These are phyloP conservation scores for Ananas comosus DNA, from an alignment of 176 grass and related monocot genomes.

Conservation along the genomic window DNA sequence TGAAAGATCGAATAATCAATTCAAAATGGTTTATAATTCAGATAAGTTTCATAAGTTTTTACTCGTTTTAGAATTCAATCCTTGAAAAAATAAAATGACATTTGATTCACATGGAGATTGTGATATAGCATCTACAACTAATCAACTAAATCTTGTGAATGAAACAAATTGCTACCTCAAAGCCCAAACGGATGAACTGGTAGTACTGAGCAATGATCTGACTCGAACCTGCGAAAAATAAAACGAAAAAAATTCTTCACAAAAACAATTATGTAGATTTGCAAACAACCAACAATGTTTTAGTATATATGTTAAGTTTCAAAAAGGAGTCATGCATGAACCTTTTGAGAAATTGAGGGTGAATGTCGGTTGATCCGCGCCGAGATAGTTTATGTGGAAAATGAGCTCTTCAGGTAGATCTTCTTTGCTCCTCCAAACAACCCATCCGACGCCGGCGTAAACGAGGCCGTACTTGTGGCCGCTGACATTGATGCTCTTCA, in stretches of 20 bases:
- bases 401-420: slow-evolving; percentile 75
- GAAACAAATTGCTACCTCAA: slow-evolving; percentile 28
- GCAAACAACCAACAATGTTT: too few species aligned
- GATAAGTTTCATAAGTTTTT: neutral
- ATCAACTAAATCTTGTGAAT: too few species aligned
- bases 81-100: neutral
- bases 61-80: neutral
- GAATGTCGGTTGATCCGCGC: too few species aligned
- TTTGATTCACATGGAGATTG: neutral
- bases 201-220: slow-evolving; percentile 84
- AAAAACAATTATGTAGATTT: too few species aligned
- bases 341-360: too few species aligned
- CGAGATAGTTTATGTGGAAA: slow-evolving; percentile 28
- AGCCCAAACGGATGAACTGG: slow-evolving; percentile 68
- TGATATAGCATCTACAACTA: neutral
- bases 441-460: slow-evolving; percentile 53
- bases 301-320: too few species aligned
- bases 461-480: too few species aligned
- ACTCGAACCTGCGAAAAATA: slow-evolving; percentile 36
- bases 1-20: too few species aligned
- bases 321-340: too few species aligned
- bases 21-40: too few species aligned
- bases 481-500: slow-evolving; percentile 47
- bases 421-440: slow-evolving; percentile 52
- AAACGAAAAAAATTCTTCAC: neutral